Conservation (phyloP, 1,284 basidiomycete genomes). For the Vanrija sp. region DNA sequence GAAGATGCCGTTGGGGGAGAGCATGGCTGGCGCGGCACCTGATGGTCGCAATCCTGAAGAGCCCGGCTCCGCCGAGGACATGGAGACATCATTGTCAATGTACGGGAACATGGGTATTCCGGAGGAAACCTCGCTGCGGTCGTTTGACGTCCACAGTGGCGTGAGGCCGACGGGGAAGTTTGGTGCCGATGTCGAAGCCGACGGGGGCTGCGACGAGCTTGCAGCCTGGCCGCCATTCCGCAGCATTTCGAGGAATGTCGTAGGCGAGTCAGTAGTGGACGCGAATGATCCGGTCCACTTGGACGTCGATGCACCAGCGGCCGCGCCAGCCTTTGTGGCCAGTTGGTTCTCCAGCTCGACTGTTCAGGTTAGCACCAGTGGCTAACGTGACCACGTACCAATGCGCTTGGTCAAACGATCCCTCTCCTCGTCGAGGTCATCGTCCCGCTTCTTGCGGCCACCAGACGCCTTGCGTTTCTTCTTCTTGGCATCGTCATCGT, state of each 20-base stretch:
- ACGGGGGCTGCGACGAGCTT: background rate
- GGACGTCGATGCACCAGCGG: background rate
- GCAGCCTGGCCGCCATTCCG: background rate
- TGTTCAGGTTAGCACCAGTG: constrained; percentile 1
- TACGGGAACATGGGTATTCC: constrained; percentile 22
- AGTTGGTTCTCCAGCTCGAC: constrained; percentile 19
- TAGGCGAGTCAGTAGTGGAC: constrained; percentile 24
- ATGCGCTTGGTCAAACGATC: constrained; percentile 35
- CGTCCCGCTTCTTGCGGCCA: constrained; percentile 23
- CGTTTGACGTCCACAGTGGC: constrained; percentile 11
- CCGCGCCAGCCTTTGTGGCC: constrained; percentile 2
- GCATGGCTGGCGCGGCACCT: constrained; percentile 12
- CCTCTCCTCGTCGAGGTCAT: constrained; percentile 30
- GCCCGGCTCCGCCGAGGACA: too few species aligned
- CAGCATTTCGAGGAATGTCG: constrained; percentile 43
- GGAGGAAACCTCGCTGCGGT: constrained; percentile 16
- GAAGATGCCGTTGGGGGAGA: constrained; percentile 39
- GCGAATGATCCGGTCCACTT: background rate
- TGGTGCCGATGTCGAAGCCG: too few species aligned
- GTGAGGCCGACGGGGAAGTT: background rate
- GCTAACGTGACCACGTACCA: constrained; percentile 20
- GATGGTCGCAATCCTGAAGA: background rate
- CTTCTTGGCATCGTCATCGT: constrained; percentile 24
- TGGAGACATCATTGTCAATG: background rate
- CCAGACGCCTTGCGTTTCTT: constrained; percentile 35